These are phyloP conservation scores for Akanthomyces muscarius DNA, from an alignment of 2,329 filamentous ascomycete genomes.

Conservation along the genomic window DNA sequence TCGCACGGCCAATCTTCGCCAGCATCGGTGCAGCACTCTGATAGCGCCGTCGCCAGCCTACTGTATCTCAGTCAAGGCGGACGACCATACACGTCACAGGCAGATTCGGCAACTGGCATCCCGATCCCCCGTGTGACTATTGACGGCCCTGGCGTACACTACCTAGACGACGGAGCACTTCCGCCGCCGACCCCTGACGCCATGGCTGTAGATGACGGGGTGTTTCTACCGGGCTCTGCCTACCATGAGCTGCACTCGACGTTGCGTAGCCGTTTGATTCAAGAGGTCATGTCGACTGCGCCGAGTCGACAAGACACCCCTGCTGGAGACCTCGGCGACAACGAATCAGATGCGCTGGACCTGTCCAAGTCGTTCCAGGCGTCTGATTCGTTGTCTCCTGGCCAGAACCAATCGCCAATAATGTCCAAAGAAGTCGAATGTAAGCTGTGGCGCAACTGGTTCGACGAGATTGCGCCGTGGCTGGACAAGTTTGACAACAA, in stretches of 20 bases:
- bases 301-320: conserved; percentile 28
- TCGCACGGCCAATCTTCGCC: conserved; percentile 6
- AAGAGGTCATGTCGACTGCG: conserved; percentile 38
- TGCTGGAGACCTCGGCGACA: background rate
- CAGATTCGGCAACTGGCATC: background rate
- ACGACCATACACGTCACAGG: conserved; percentile 18
- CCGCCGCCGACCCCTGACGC: conserved; percentile 29
- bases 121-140: conserved; percentile 4
- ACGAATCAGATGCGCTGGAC: conserved; percentile 6
- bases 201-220: conserved; percentile 34
- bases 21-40: conserved; percentile 26
- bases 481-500: conserved; percentile 51
- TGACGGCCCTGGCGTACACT: conserved; percentile 22
- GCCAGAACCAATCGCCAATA: background rate
- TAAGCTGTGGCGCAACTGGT: conserved; percentile 38
- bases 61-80: conserved; percentile 33
- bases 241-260: conserved; percentile 45
- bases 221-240: conserved; percentile 44
- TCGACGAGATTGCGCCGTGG: conserved; percentile 41
- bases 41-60: conserved; percentile 34
- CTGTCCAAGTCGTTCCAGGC: background rate
- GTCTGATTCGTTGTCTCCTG: background rate
- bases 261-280: conserved; percentile 41
- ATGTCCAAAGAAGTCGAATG: conserved; percentile 30
- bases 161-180: conserved; percentile 21